These are phyloP conservation scores for Raffaelea deltoideospora DNA, from an alignment of 2,329 filamentous ascomycete genomes.

Conservation along the genomic window DNA sequence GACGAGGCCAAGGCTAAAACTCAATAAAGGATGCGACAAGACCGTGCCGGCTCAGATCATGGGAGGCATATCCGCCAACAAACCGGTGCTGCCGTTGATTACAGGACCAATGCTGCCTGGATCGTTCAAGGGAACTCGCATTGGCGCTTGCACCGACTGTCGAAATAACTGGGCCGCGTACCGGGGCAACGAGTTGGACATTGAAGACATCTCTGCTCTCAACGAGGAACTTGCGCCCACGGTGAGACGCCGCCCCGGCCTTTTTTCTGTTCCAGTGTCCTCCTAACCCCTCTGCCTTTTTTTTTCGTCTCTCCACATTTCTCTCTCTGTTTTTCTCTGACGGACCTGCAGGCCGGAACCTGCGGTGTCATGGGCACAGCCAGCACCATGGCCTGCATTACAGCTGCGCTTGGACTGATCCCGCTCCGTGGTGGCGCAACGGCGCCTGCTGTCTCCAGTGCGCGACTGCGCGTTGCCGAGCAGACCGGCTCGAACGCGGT, in stretches of 20 bases:
- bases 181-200: constrained; percentile 48
- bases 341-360: too few species aligned
- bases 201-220: constrained; percentile 55
- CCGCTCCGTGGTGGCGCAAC: constrained; percentile 57
- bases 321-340: neutral
- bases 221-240: constrained; percentile 63
- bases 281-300: neutral
- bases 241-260: too few species aligned
- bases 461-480: constrained; percentile 68
- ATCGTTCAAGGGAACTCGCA: constrained; percentile 18
- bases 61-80: constrained; percentile 62
- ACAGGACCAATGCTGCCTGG: constrained; percentile 45
- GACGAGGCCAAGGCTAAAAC: too few species aligned
- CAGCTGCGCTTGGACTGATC: constrained; percentile 70
- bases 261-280: too few species aligned
- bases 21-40: constrained; percentile 57
- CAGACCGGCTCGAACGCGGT: constrained; percentile 58
- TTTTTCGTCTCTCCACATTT: too few species aligned
- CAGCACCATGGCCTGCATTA: constrained; percentile 76
- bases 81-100: constrained; percentile 51
- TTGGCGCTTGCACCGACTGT: constrained; percentile 64
- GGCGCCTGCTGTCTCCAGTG: constrained; percentile 61
- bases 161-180: constrained; percentile 59
- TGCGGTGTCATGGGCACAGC: constrained; percentile 89
- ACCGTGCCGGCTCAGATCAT: constrained; percentile 61